These are phyloP conservation scores for Phytophthora pseudosyringae DNA, from an alignment of 352 stramenopile species.

Conservation along the genomic window DNA sequence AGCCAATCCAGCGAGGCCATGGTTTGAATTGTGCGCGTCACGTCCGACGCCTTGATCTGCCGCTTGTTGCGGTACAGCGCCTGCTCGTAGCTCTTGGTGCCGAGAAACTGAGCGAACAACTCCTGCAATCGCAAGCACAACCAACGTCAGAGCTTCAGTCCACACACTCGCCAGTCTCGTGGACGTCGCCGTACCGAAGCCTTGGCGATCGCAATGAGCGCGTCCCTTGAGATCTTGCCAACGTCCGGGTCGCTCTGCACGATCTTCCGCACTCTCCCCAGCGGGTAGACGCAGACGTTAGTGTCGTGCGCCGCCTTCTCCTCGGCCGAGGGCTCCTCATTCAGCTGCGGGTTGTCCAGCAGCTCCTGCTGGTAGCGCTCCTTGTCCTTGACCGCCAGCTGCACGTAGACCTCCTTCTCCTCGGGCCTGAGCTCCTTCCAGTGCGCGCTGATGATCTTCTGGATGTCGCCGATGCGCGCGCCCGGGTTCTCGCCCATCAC, in stretches of 20 bases:
- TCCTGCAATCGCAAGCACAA: conserved; percentile 55
- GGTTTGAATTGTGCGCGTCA: conserved; percentile 81
- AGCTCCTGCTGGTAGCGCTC: conserved; percentile 80
- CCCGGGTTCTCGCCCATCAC: conserved; percentile 71
- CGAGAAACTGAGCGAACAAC: conserved; percentile 90
- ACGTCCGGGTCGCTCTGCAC: conserved; percentile 93
- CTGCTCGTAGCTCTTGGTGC: conserved; percentile 89
- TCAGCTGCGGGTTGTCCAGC: conserved; percentile 63
- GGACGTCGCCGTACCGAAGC: conserved; percentile 66
- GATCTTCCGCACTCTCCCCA: conserved; percentile 92
- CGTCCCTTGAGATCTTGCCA: conserved; percentile 92
- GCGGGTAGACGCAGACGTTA: conserved; percentile 62
- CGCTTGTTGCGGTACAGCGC: conserved; percentile 85
- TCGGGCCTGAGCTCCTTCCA: conserved; percentile 89
- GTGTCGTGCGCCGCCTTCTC: conserved; percentile 31
- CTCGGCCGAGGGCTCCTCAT: conserved; percentile 59
- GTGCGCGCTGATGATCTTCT: conserved; percentile 90
- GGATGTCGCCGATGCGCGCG: conserved; percentile 69
- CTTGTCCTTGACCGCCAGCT: conserved; percentile 88
- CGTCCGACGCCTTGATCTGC: conserved; percentile 79
- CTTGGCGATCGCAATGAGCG: conserved; percentile 92
- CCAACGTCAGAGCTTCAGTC: conserved; percentile 6
- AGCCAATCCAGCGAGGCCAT: conserved; percentile 84
- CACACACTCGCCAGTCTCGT: not conserved
- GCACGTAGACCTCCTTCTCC: conserved; percentile 90